Evolutionary conservation across 805 yeast genomes (phyloP), one percentile per base, ranked within the genome.

Genomic region (Zygosaccharomyces rouxii): DNA sequence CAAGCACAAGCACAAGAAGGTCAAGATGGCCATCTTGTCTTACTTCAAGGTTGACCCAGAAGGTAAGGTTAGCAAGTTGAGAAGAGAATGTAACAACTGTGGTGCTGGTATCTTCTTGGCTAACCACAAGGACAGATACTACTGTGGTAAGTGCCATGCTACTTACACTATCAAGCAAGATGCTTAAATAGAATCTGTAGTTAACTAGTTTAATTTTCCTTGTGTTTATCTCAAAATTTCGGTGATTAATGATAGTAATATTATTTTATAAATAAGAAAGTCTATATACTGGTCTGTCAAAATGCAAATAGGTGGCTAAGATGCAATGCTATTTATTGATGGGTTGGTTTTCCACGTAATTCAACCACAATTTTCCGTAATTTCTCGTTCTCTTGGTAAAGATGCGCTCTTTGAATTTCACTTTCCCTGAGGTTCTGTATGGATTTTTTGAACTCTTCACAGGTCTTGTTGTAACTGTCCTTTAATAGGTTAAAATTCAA

Each of bases 31-130:
- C 77, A 97, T 94, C 76, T 86, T 94, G 76, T 89, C 95, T 73
- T 94, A 92, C 94, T 94, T 90, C 89, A 90, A 92, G 84, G 97
- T 94, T 70, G 96, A 89, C 77, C 87, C 85, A 73, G 99, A 94
- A 69, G 99, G 99, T 70, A 86, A 89, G 76, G 97, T 94, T 71
- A 92, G 90, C 80, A 88, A 96, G 79, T 88, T 94, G 75, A 94
- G 97, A 83, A 89, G 95, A 77, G 97, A 92, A 79, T 94, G 99
- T 81, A 88, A 92, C 62, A 77, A 81, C 74, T 92, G 97, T 81
- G 97, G 97, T 81, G 94, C 97, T 64, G 97, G 97, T 86, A 85
- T 88, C 76, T 92, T 92, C 94, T 89, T 94, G 97, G 99, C 98
- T 69, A 85, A 90, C 89, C 90, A 87, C 92, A 77, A 80, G 74